Base-by-base conservation (phyloP, 495 filamentous ascomycete species). In the Xylaria bambusicola region DNA sequence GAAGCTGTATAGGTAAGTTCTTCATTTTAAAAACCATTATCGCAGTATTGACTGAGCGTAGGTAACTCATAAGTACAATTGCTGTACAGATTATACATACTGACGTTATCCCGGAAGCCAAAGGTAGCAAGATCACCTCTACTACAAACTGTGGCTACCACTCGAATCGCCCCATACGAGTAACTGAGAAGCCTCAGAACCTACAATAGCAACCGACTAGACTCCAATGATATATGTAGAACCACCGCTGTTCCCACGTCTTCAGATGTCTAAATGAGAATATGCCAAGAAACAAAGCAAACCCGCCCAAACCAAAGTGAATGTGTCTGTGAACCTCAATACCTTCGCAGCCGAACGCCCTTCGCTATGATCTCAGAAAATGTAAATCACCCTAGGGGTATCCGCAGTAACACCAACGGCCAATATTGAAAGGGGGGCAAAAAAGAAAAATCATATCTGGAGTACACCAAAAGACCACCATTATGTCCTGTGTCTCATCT, bases 331-430 rank as follows among this genome's bases (percentile, higher is more conserved):
- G 21, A 38, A 35, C 17, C 24, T 44, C 4, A 48, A 18, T 42
- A 44, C 24, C 46, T 18, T 26, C 49, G 57, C 49, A 48, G 18
- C 29, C 48, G 31, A 60, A 60, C 57, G 57, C 57, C 57, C 49
- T 41, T 42, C 38, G 57, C 49, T 51, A 53, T 60, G 35, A 29
- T 38, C 36, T 52, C 23, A 10, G 35, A 48, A 47, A 15, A 45
- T 8, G 45, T 18, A 41, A 52, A 44, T 21, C 27, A 27, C 29
- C 7, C 48, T 13, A 24, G 29, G 46, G 31, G 51, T 60, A 60
- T 46, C 40, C 27, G 40, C 21, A 31, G 56, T 41, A 15, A 24
- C 15, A 29, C 23, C 13, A 52, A 53, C 13, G 35, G 18, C 47
- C 13, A 27, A 56, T n/a, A 46, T 4, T n/a, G 20, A 55, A 35